Evolutionary conservation across 345 rosid species (phyloP).

Genomic region (Cardamine occulta): DNA sequence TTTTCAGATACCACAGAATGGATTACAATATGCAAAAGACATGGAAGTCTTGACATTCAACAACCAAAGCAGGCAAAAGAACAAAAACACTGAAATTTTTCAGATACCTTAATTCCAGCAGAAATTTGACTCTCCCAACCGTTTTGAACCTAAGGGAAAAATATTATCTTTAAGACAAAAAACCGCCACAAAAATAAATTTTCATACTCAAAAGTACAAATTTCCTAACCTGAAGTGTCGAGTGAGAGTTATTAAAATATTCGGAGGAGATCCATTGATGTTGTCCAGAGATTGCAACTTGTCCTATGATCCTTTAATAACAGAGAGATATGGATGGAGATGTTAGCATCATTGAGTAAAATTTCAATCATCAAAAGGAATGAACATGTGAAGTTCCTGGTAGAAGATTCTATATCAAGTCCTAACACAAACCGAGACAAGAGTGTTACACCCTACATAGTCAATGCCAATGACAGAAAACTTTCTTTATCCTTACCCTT

Average conservation of each 20-base stretch:
- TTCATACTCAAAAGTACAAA: not conserved
- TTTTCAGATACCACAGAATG: too few relatives aligned
- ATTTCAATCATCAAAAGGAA: constrained; percentile 11
- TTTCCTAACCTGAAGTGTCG: constrained; percentile 63
- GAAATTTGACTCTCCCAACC: constrained; percentile 80
- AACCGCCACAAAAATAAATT: not conserved
- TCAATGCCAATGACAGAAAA: not conserved
- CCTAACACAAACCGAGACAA: not conserved
- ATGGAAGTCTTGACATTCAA: not conserved
- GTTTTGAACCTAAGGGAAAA: constrained; percentile 53
- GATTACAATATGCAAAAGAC: not conserved
- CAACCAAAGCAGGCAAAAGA: constrained; percentile 7
- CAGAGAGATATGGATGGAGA: constrained; percentile 11
- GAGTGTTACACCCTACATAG: constrained; percentile 7
- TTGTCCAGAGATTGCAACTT: constrained; percentile 78
- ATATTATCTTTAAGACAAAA: not conserved
- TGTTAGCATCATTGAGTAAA: not conserved
- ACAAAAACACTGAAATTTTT: not conserved
- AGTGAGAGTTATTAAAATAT: constrained; percentile 46
- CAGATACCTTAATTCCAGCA: constrained; percentile 76
- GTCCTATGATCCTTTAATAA: constrained; percentile 72
- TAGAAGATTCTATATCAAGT: not conserved
- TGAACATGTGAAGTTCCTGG: not conserved
- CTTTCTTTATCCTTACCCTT: constrained; percentile 62
- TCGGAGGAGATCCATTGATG: constrained; percentile 76